Evolutionary conservation across 306 rosid species (phyloP).

Genomic region (Vigna hirtella): DNA sequence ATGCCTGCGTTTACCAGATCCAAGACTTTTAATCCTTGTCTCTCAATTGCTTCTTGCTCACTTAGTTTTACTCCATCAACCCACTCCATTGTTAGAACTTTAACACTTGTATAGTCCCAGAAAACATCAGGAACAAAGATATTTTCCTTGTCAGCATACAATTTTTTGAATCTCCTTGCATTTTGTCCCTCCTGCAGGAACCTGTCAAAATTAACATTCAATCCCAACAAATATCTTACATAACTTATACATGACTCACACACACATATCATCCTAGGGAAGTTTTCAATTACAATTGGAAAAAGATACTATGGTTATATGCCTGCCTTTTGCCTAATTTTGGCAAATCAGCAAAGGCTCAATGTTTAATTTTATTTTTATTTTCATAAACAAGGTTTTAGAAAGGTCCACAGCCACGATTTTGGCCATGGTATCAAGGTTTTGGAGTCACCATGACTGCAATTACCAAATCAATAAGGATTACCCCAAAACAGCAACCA

Average conservation of each 20-base stretch:
- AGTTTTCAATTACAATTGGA: slow-evolving; percentile 33
- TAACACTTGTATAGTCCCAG: slow-evolving; percentile 90
- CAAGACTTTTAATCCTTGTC: slow-evolving; percentile 84
- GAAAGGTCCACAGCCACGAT: background rate
- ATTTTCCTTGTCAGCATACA: slow-evolving; percentile 94
- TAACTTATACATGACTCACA: slow-evolving; percentile 10
- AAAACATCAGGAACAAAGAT: slow-evolving; percentile 87
- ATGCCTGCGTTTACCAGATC: slow-evolving; percentile 87
- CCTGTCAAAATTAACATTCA: slow-evolving; percentile 91
- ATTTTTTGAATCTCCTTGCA: slow-evolving; percentile 83
- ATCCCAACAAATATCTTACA: slow-evolving; percentile 53
- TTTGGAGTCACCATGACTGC: background rate
- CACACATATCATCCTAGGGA: background rate
- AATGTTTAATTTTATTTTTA: background rate
- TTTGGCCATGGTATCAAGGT: background rate
- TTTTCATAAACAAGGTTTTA: background rate
- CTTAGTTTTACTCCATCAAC: slow-evolving; percentile 89
- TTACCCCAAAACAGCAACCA: background rate
- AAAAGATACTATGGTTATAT: slow-evolving; percentile 3
- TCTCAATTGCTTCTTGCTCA: slow-evolving; percentile 91
- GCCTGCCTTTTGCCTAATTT: slow-evolving; percentile 19
- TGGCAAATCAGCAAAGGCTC: slow-evolving; percentile 9
- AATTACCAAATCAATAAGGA: background rate
- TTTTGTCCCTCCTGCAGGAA: slow-evolving; percentile 96
- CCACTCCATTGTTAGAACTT: slow-evolving; percentile 96